Base-by-base conservation (phyloP, 2,329 filamentous ascomycete genomes). In the Exophiala mesophila region DNA sequence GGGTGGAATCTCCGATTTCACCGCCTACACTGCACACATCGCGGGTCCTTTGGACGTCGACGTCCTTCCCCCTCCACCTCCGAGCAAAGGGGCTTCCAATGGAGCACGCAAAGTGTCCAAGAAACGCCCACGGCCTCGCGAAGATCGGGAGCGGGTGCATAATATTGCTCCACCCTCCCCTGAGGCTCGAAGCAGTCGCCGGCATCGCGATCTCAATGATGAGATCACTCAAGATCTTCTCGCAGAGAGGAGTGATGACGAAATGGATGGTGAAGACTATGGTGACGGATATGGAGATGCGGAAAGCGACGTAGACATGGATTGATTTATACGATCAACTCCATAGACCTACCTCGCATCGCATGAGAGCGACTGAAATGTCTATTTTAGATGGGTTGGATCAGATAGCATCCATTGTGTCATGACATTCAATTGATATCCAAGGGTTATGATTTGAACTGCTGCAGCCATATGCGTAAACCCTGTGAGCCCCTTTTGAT, bases 1-100 rank as follows among this genome's bases (percentile, higher is more conserved):
- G 68, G 65, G 67, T 50, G 67, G 64, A 49, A 66, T 69, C 21
- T 57, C 61, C 31, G 63, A 64, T 36, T 62, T 66, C 18, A 61
- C 61, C 1, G 60, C 62, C 9, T 63, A 59, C 45, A 60, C 46
- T 31, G 40, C 41, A 26, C 8, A 12, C 17, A 15, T 23, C 19
- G 31, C 18, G n/a, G n/a, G 17, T 5, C 8, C 20, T 7, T 10
- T 17, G 5, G 24, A 37, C 15, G 10, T 24, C 15, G 16, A 23
- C 32, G 32, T 15, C 4, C 33, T 15, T 18, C 21, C n/a, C 6
- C 30, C 13, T 15, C 7, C 3, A 13, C 31, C 23, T 12, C 7
- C 23, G 6, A 26, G 23, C 23, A 26, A 26, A 12, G 23, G 7
- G 20, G 29, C 37, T 20, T 35, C 43, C 10, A 46, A 46, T 33